A percentile compares a stretch with the other conserved stretches of the same genome.
Conservation (phyloP, 257 asterid genomes). For the Solanum etuberosum region DNA sequence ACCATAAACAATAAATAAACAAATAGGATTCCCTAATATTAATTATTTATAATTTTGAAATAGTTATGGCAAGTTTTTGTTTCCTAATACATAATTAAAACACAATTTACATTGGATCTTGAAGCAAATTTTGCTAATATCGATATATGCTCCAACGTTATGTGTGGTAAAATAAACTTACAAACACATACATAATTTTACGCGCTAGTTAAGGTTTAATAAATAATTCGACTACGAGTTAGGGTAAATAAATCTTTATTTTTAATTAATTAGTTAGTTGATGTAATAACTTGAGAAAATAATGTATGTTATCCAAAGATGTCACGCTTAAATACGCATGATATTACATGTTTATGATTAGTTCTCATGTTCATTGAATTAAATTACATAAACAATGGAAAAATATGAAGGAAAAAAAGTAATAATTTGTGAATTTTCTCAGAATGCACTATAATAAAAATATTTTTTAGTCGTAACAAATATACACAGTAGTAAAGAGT, state of each 20-base stretch:
- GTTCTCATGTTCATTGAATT: background rate
- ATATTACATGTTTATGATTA: background rate
- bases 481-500: too few species aligned
- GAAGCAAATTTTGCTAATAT: slow-evolving; percentile 2
- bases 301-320: background rate
- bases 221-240: background rate
- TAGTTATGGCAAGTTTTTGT: slow-evolving; percentile 3
- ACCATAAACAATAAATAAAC: background rate
- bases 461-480: too few species aligned
- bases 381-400: background rate
- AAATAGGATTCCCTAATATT: background rate
- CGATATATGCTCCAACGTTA: slow-evolving; percentile 10
- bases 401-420: background rate
- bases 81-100: slow-evolving; percentile 5
- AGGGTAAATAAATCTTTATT: background rate
- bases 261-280: background rate
- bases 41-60: background rate
- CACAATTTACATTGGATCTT: slow-evolving; percentile 16
- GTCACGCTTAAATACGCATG: slow-evolving; percentile 5
- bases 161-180: background rate
- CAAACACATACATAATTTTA: background rate
- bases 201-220: background rate
- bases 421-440: background rate
- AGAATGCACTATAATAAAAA: fast-evolving
- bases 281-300: background rate